Evolutionary conservation across 805 yeast species (phyloP).

Genomic region (Schwanniomyces sp.): DNA sequence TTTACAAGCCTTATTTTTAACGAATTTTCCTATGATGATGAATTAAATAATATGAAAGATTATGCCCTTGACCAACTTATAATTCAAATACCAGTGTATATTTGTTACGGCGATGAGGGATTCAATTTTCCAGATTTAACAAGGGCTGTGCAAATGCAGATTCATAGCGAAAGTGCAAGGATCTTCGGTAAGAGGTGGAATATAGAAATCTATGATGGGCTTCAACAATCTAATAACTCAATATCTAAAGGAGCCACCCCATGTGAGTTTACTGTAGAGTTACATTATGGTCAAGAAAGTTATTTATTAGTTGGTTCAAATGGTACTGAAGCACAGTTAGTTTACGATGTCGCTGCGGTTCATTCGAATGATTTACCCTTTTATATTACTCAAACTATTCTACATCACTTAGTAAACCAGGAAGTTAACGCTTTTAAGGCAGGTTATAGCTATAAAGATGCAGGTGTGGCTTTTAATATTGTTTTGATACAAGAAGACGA

Average conservation of each 20-base stretch:
- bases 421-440: constrained; percentile 15
- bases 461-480: neutral
- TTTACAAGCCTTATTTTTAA: constrained; percentile 6
- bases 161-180: constrained; percentile 19
- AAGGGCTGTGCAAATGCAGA: constrained; percentile 42
- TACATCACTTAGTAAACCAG: constrained; percentile 29
- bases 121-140: constrained; percentile 67
- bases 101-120: constrained; percentile 37
- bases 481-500: neutral
- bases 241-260: neutral
- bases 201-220: constrained; percentile 13
- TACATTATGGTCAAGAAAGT: constrained; percentile 40
- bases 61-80: constrained; percentile 6
- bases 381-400: constrained; percentile 49
- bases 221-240: constrained; percentile 2
- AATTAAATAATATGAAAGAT: constrained; percentile 1
- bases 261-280: constrained; percentile 30
- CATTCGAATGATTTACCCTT: constrained; percentile 63
- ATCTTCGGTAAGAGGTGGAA: constrained; percentile 7
- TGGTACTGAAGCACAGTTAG: constrained; percentile 37
- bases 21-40: constrained; percentile 11
- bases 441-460: neutral
- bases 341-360: constrained; percentile 44
- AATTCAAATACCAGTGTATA: constrained; percentile 20
- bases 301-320: constrained; percentile 45